A percentile compares a stretch with the other conserved stretches of the same genome.
Conservation (phyloP, 2,329 filamentous ascomycete genomes). For the Cadophora luteo-olivacea region DNA sequence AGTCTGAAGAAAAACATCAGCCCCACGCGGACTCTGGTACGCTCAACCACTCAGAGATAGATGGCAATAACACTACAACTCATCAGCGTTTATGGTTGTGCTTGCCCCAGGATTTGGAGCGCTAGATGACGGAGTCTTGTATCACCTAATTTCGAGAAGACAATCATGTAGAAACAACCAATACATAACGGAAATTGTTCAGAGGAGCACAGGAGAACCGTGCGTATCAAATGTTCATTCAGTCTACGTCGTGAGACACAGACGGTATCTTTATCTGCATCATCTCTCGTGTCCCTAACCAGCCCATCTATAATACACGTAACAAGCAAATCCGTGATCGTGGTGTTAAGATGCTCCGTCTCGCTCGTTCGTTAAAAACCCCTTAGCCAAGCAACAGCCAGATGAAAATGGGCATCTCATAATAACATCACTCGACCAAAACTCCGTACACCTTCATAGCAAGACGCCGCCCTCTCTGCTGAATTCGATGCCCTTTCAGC, state of each 20-base stretch:
- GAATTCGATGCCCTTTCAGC: conserved; percentile 17
- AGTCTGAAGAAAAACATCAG: too few species aligned
- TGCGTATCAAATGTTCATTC: conserved; percentile 20
- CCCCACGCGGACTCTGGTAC: too few species aligned
- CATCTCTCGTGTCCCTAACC: conserved; percentile 26
- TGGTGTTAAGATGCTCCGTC: conserved; percentile 30
- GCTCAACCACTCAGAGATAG: too few species aligned
- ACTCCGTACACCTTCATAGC: conserved; percentile 38
- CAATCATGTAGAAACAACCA: background rate
- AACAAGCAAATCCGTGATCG: conserved; percentile 32
- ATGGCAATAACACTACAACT: too few species aligned
- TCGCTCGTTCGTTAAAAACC: conserved; percentile 27
- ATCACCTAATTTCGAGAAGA: background rate
- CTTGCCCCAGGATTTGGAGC: too few species aligned
- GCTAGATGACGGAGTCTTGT: background rate
- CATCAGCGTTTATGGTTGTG: too few species aligned
- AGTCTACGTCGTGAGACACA: conserved; percentile 22
- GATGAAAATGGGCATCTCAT: conserved; percentile 33
- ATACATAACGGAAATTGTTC: background rate
- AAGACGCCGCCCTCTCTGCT: conserved; percentile 28
- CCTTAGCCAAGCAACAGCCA: conserved; percentile 28
- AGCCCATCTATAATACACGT: conserved; percentile 40
- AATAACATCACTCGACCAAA: conserved; percentile 37
- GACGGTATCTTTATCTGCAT: conserved; percentile 34
- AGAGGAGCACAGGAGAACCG: conserved; percentile 5